These are phyloP conservation scores for Jimgerdemannia flammicorona DNA, from an alignment of 192 early-diverging fungal genomes.

Conservation along the genomic window DNA sequence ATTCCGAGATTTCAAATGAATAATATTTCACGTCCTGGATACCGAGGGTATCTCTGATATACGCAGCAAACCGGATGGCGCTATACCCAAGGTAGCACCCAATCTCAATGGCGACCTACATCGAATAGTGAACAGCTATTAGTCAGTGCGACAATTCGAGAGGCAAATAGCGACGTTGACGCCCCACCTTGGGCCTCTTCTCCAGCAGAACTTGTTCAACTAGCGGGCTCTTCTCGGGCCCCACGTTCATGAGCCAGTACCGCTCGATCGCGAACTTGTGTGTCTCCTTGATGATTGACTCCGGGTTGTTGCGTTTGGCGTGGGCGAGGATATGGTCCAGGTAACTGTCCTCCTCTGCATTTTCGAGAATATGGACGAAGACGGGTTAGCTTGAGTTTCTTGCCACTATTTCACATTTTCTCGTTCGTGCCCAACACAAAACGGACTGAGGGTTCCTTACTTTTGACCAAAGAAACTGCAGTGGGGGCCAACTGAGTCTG, in stretches of 20 bases:
- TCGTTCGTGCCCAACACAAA: not conserved
- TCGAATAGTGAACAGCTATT: too few species aligned
- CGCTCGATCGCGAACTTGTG: slow-evolving; percentile 5
- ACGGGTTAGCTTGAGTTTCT: not conserved
- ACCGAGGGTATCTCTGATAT: slow-evolving; percentile 3
- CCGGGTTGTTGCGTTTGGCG: slow-evolving; percentile 5
- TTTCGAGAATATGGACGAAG: not conserved
- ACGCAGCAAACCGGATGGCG: slow-evolving; percentile 12
- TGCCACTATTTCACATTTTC: not conserved
- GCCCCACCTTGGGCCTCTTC: slow-evolving; percentile 11
- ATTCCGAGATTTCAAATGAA: slow-evolving; percentile 7
- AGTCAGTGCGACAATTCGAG: too few species aligned
- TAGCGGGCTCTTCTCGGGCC: slow-evolving; percentile 7
- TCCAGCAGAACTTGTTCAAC: slow-evolving; percentile 10
- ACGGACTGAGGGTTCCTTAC: too few species aligned
- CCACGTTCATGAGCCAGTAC: slow-evolving; percentile 14
- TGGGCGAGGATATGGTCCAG: not conserved
- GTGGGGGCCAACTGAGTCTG: too few species aligned
- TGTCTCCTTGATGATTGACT: slow-evolving; percentile 7
- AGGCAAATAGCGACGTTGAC: too few species aligned
- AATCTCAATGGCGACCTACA: slow-evolving; percentile 5
- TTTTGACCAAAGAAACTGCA: too few species aligned
- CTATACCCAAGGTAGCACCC: slow-evolving; percentile 18
- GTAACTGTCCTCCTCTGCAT: not conserved
- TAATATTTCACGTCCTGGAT: slow-evolving; percentile 4